A percentile compares a stretch with the other conserved stretches of the same genome.
phyloP scores from a whole-genome alignment of 257 asterid species.

The Knoxia roxburghii region DNA sequence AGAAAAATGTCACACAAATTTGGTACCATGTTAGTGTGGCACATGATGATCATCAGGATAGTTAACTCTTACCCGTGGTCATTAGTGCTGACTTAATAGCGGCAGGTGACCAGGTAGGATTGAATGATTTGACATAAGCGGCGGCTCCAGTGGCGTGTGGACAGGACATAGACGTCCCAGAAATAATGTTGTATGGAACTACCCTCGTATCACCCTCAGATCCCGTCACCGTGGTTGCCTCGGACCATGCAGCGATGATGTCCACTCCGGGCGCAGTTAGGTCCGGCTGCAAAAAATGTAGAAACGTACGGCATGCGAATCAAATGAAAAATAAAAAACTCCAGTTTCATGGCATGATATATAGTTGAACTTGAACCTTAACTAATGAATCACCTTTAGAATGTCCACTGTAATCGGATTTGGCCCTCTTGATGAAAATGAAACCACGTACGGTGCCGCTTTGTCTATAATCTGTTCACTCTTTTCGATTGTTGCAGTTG shows the following conservation, averaged over 20 bases:
- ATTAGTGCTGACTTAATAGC: slow-evolving; percentile 67
- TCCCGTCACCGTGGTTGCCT: slow-evolving; percentile 37
- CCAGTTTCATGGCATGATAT: background rate
- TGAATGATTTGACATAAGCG: slow-evolving; percentile 54
- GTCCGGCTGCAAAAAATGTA: slow-evolving; percentile 43
- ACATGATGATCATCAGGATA: no score
- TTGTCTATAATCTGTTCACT: slow-evolving; percentile 23
- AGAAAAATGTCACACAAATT: no score
- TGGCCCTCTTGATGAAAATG: slow-evolving; percentile 69
- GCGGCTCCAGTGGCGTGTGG: slow-evolving; percentile 73
- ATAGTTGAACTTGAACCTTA: background rate
- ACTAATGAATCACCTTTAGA: slow-evolving; percentile 46
- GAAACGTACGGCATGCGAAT: background rate
- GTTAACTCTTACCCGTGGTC: slow-evolving; percentile 44
- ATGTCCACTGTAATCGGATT: slow-evolving; percentile 43
- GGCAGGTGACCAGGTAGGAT: slow-evolving; percentile 66
- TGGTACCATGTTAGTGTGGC: no score
- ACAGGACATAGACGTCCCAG: slow-evolving; percentile 72
- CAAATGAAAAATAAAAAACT: no score
- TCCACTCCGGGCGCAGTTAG: slow-evolving; percentile 64
- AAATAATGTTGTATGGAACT: slow-evolving; percentile 46
- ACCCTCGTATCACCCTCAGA: slow-evolving; percentile 29
- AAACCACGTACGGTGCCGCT: slow-evolving; percentile 49
- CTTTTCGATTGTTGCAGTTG: slow-evolving; percentile 39
- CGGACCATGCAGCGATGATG: slow-evolving; percentile 74